Evolutionary conservation across 345 rosid genomes (phyloP).

Genomic region (Lumnitzera littorea): DNA sequence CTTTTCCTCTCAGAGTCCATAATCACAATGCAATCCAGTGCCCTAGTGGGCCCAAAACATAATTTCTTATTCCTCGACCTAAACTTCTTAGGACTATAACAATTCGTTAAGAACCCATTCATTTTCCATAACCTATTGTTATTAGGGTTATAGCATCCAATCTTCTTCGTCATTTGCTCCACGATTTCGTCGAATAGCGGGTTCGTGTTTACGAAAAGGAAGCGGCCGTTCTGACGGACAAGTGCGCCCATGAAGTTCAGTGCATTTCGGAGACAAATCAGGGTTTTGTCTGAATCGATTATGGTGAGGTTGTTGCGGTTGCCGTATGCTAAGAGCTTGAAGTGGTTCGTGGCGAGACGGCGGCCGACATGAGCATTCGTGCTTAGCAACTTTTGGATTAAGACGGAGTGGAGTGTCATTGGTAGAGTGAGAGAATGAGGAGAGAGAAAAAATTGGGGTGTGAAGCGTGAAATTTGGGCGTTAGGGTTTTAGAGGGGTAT

Average conservation of each 20-base stretch:
- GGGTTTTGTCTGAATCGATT: slow-evolving; percentile 82
- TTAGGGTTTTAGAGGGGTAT: no score
- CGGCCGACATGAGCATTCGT: slow-evolving; percentile 84
- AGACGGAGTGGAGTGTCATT: slow-evolving; percentile 80
- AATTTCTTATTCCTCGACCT: slow-evolving; percentile 82
- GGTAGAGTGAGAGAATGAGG: no score
- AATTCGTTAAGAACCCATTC: slow-evolving; percentile 85
- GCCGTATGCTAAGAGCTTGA: slow-evolving; percentile 76
- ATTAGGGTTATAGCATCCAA: slow-evolving; percentile 58
- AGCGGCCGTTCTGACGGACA: slow-evolving; percentile 45
- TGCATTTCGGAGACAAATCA: slow-evolving; percentile 86
- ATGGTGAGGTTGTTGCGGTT: slow-evolving; percentile 54
- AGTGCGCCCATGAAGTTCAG: slow-evolving; percentile 63
- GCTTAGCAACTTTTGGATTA: slow-evolving; percentile 82
- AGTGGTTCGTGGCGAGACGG: slow-evolving; percentile 66
- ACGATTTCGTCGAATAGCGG: slow-evolving; percentile 82
- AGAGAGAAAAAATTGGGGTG: no score
- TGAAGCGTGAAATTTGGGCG: no score
- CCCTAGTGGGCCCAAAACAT: slow-evolving; percentile 67
- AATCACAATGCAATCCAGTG: slow-evolving; percentile 90
- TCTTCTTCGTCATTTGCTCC: slow-evolving; percentile 66
- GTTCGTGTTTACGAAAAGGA: slow-evolving; percentile 87
- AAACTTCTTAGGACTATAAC: slow-evolving; percentile 88
- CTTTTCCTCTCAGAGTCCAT: slow-evolving; percentile 83
- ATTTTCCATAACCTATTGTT: slow-evolving; percentile 56